Evolutionary conservation across 1,284 basidiomycete species (phyloP).

Genomic region (Dichomitus squalens): DNA sequence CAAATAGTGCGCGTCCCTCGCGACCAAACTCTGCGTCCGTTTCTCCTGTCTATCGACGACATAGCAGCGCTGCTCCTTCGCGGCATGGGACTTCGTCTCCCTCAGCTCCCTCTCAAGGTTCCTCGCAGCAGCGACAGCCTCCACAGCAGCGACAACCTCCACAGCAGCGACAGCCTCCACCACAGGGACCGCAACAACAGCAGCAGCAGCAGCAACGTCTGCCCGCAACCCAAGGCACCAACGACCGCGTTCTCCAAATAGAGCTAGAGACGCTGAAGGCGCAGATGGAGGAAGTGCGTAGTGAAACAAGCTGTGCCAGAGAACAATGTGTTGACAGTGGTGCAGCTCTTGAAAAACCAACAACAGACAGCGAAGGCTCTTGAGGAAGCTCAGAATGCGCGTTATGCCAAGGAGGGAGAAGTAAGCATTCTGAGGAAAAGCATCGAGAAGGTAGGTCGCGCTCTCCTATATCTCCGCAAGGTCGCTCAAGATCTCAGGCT

Average conservation of each 20-base stretch:
- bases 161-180: constrained; percentile 2
- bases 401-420: constrained; percentile 61
- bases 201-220: constrained; percentile 1
- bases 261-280: constrained; percentile 39
- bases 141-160: background rate
- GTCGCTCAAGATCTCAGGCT: constrained; percentile 41
- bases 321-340: background rate
- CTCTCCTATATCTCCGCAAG: background rate
- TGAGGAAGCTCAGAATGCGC: constrained; percentile 49
- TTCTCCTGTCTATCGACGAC: background rate
- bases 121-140: background rate
- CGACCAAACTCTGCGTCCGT: background rate
- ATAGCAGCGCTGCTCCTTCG: background rate
- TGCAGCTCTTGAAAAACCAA: constrained; percentile 55
- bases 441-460: constrained; percentile 53
- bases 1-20: background rate
- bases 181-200: background rate
- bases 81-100: background rate
- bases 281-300: constrained; percentile 49
- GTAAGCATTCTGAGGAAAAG: constrained; percentile 58
- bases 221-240: constrained; percentile 10
- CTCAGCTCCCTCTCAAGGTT: background rate
- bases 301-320: background rate
- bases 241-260: constrained; percentile 15
- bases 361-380: constrained; percentile 45